A percentile compares a stretch with the other conserved stretches of the same genome.
Conservation (phyloP, 2,329 filamentous ascomycete species). For the Phaeomoniella chlamydospora region DNA sequence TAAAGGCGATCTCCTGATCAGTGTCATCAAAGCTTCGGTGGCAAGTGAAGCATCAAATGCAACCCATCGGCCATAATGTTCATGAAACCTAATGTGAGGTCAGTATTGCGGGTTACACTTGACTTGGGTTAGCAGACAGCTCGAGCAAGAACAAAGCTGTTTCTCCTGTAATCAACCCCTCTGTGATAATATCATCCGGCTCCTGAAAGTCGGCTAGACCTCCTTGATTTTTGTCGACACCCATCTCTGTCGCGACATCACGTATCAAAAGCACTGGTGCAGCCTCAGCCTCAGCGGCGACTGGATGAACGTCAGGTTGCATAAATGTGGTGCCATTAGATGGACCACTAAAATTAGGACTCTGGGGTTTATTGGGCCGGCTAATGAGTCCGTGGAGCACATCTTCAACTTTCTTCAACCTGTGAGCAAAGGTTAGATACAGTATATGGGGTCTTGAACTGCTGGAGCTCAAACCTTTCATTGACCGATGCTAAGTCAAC, state of each 20-base stretch:
- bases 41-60: slow-evolving; percentile 17
- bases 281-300: slow-evolving; percentile 1
- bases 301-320: slow-evolving; percentile 1
- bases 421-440: background rate
- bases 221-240: slow-evolving; percentile 8
- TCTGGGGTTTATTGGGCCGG: no score
- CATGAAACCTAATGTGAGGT: slow-evolving; percentile 16
- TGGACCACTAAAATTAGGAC: background rate
- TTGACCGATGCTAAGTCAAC: slow-evolving; percentile 1
- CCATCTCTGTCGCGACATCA: slow-evolving; percentile 15
- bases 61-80: slow-evolving; percentile 29
- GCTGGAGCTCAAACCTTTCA: background rate
- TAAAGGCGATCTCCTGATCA: slow-evolving; percentile 21
- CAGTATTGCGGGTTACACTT: no score
- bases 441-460: background rate
- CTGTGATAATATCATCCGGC: slow-evolving; percentile 13
- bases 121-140: slow-evolving; percentile 9
- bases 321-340: background rate
- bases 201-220: slow-evolving; percentile 1
- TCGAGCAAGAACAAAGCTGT: slow-evolving; percentile 12
- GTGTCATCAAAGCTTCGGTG: slow-evolving; percentile 14
- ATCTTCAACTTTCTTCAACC: background rate
- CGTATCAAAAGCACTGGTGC: slow-evolving; percentile 18
- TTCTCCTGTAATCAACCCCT: slow-evolving; percentile 11
- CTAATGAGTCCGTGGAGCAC: background rate